A percentile compares a stretch with the other conserved stretches of the same genome.
Evolutionary conservation across 2,329 filamentous ascomycete genomes (phyloP).

Genomic region (Thielaviopsis punctulata): DNA sequence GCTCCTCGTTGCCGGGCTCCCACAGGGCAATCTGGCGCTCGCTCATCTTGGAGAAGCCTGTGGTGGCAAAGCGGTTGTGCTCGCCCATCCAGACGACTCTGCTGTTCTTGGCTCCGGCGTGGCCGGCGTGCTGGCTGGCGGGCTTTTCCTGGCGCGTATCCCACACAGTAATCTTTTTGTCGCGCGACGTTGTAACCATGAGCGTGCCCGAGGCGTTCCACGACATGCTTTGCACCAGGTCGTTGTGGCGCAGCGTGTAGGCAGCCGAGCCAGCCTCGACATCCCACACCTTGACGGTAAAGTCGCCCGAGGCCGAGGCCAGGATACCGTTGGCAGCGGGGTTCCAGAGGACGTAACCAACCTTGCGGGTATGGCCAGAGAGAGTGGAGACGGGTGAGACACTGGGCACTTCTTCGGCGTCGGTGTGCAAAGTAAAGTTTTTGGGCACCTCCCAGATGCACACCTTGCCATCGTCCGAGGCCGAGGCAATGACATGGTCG

Average conservation of each 20-base stretch:
- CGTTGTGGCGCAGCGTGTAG: conserved; percentile 65
- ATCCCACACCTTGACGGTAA: conserved; percentile 93
- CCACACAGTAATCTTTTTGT: conserved; percentile 98
- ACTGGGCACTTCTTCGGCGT: conserved; percentile 69
- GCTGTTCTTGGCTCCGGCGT: conserved; percentile 92
- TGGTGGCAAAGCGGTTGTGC: conserved; percentile 87
- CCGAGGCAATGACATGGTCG: conserved; percentile 80
- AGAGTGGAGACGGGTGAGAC: conserved; percentile 69
- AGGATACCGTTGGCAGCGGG: conserved; percentile 89
- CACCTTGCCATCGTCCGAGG: conserved; percentile 91
- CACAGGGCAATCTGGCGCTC: conserved; percentile 90
- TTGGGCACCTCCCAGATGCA: conserved; percentile 92
- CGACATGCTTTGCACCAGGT: conserved; percentile 87
- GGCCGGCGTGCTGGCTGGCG: conserved; percentile 68
- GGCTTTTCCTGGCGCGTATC: conserved; percentile 86
- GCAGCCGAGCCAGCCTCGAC: conserved; percentile 59
- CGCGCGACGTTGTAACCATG: conserved; percentile 81
- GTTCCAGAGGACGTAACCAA: conserved; percentile 96
- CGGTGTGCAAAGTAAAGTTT: conserved; percentile 67
- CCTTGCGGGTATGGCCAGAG: conserved; percentile 82
- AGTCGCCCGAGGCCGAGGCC: conserved; percentile 86
- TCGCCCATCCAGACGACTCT: conserved; percentile 94
- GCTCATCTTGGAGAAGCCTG: conserved; percentile 96
- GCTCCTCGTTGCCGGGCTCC: conserved; percentile 75
- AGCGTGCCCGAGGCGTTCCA: conserved; percentile 84